These are phyloP conservation scores for Amanita rubescens DNA, from an alignment of 768 basidiomycete species.

Conservation along the genomic window DNA sequence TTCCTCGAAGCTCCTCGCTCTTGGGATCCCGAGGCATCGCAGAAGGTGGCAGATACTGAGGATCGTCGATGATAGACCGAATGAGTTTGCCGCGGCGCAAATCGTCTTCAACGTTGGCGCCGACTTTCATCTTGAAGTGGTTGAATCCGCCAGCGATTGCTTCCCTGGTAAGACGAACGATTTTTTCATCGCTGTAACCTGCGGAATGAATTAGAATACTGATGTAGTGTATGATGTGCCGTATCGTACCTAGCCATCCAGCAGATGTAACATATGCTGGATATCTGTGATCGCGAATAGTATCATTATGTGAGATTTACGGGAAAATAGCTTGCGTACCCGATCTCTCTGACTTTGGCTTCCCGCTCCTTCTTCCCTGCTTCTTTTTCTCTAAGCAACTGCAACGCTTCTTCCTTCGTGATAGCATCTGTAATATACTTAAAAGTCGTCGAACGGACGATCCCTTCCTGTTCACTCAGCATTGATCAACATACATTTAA, in stretches of 20 bases:
- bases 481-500: no score
- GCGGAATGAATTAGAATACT: neutral
- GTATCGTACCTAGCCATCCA: conserved; percentile 70
- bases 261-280: conserved; percentile 93
- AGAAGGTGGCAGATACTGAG: conserved; percentile 65
- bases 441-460: conserved; percentile 72
- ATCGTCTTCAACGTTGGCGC: conserved; percentile 74
- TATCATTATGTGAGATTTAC: neutral
- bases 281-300: conserved; percentile 42
- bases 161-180: conserved; percentile 78
- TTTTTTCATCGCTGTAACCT: conserved; percentile 92
- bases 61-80: conserved; percentile 92
- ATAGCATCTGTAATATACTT: conserved; percentile 92
- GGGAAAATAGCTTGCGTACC: conserved; percentile 29
- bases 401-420: conserved; percentile 84
- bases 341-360: conserved; percentile 59
- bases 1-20: conserved; percentile 60
- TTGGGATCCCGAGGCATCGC: conserved; percentile 50
- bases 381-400: conserved; percentile 71
- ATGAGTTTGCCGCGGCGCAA: conserved; percentile 84
- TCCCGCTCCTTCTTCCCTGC: conserved; percentile 75
- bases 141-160: conserved; percentile 86
- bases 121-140: conserved; percentile 99
- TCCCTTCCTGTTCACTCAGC: conserved; percentile 39
- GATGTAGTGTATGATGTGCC: neutral